Base-by-base conservation (phyloP, 139 green algal genomes). In the Coelastrella sp. region DNA sequence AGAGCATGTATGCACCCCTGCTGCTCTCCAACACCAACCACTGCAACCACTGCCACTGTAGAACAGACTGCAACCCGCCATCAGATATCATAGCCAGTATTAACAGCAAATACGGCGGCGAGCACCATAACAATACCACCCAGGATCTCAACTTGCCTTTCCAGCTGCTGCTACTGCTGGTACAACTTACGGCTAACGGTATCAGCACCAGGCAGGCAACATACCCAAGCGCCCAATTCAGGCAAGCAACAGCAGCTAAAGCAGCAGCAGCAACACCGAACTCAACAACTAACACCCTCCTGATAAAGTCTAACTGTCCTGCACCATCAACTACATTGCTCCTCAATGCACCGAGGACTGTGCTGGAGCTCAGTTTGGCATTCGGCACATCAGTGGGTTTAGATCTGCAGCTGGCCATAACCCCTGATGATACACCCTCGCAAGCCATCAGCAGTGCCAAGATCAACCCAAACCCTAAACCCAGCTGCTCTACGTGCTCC, bases 171-270 rank as follows among this genome's bases (percentile, higher is more conserved):
- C 8, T 32, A 56, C 47, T 75, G 17, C 10, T 60, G 56, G 0
- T 79, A 7, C 61, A 59, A 7, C 7, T 17, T 0, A 91, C 13
- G 13, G 86, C 89, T 22, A 95, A 22, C 5, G 88, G 89, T 20
- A 93, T 84, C 66, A 94, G 59, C 8, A 91, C 75, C 11, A 74
- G 14, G 5, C 85, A 91, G 13, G 92, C 73, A 76, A 88, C 89
- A 65, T 92, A 87, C 3, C 92, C 89, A 14, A 94, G 81, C 5
- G 93, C 91, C 94, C 94, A 96, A 75, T 95, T 94, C 61, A 94
- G 60, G 77, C 94, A 95, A 0, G 91, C 90, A 56, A 94, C 71
- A 20, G 88, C 91, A 56, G 94, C 91, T 58, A 94, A 75, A 0
- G 71, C 79, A 61, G 77, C 89, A 47, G 91, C 92, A 23, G 87